Evolutionary conservation across 2,329 filamentous ascomycete species (phyloP).

Genomic region (Aspergillus sclerotialis): DNA sequence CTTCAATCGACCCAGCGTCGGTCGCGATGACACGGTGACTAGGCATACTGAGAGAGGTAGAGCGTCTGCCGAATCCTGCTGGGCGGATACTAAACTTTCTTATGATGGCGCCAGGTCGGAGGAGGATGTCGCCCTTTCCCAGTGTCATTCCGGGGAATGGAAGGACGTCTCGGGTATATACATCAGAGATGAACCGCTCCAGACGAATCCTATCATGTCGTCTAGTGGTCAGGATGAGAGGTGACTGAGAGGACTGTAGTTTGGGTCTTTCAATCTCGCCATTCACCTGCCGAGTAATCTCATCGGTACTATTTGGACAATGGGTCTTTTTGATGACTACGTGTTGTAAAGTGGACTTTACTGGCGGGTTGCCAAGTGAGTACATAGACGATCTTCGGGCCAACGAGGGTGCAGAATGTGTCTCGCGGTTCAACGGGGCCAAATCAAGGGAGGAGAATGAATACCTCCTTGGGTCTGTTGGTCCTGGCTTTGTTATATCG

Average conservation of each 20-base stretch:
- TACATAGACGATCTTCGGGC: constrained; percentile 63
- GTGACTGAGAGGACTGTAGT: constrained; percentile 63
- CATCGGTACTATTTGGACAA: constrained; percentile 52
- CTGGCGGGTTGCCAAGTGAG: constrained; percentile 65
- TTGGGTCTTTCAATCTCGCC: constrained; percentile 69
- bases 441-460: constrained; percentile 57
- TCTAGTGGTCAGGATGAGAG: constrained; percentile 66
- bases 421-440: constrained; percentile 66
- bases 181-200: constrained; percentile 65
- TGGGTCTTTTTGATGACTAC: constrained; percentile 84
- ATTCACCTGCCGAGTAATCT: constrained; percentile 36
- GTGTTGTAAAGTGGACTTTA: constrained; percentile 62
- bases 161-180: constrained; percentile 75
- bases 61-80: constrained; percentile 68
- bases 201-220: constrained; percentile 70
- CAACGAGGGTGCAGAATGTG: constrained; percentile 61
- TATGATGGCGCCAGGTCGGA: constrained; percentile 73
- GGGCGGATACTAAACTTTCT: constrained; percentile 76
- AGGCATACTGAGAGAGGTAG: constrained; percentile 46
- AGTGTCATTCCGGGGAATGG: constrained; percentile 76
- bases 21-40: constrained; percentile 9
- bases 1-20: constrained; percentile 6
- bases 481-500: constrained; percentile 43
- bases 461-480: constrained; percentile 19
- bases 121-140: constrained; percentile 62